Percentiles rank a stretch among this genome's conserved stretches.
phyloP scores from a whole-genome alignment of 495 filamentous ascomycete species.

The Pyronema domesticum region DNA sequence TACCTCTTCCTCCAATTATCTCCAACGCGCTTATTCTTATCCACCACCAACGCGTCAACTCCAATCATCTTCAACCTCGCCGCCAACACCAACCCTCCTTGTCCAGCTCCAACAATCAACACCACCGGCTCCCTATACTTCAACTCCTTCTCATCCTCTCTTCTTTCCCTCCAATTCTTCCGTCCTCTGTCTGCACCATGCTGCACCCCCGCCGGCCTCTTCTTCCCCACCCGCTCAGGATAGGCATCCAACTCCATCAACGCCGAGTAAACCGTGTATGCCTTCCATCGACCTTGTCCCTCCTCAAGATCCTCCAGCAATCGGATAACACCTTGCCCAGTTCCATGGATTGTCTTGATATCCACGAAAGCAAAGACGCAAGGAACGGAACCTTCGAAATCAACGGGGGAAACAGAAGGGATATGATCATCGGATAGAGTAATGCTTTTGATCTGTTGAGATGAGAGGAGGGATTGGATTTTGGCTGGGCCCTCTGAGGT shows the following conservation, averaged over 20 bases:
- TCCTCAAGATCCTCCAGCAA: constrained; percentile 32
- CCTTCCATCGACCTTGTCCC: constrained; percentile 36
- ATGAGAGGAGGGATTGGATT: constrained; percentile 34
- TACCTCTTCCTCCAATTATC: constrained; percentile 66
- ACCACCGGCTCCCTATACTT: constrained; percentile 44
- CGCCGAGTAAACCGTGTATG: constrained; percentile 45
- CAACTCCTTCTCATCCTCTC: constrained; percentile 35
- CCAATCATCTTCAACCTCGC: constrained; percentile 58
- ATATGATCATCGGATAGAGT: not conserved
- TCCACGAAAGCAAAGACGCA: constrained; percentile 38
- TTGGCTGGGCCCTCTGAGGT: constrained; percentile 38
- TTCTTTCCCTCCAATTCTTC: constrained; percentile 48
- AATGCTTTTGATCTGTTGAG: constrained; percentile 9
- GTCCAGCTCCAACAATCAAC: constrained; percentile 46
- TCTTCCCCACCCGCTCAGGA: constrained; percentile 34
- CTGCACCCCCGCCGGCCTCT: constrained; percentile 34
- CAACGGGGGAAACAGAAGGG: constrained; percentile 24
- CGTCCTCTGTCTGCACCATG: constrained; percentile 31
- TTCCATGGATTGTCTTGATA: constrained; percentile 35
- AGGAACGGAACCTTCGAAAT: constrained; percentile 30
- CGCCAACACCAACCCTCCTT: constrained; percentile 42
- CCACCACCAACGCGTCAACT: constrained; percentile 45
- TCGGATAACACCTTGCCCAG: constrained; percentile 39
- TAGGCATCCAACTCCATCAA: constrained; percentile 35
- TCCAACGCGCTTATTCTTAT: constrained; percentile 46